A percentile compares a stretch with the other conserved stretches of the same genome.
Conservation (phyloP, 2,329 filamentous ascomycete genomes). For the Arthroderma uncinatum region DNA sequence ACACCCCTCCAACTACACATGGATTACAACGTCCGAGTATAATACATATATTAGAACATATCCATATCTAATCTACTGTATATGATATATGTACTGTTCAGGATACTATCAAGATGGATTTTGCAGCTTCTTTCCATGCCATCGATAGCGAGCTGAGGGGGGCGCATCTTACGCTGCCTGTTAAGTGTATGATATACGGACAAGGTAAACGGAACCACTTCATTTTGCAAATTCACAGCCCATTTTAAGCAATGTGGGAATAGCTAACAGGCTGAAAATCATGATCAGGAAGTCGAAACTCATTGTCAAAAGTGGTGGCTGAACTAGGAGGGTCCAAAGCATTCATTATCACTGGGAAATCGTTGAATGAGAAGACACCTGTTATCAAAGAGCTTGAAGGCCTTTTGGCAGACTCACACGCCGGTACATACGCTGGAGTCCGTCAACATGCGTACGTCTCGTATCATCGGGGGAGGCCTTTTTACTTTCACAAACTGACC, state of each 20-base stretch:
- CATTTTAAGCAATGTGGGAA: background rate
- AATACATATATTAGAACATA: background rate
- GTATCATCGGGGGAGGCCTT: background rate
- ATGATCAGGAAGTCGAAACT: conserved; percentile 9
- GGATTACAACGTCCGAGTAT: background rate
- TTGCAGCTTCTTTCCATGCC: background rate
- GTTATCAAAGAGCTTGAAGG: conserved; percentile 12
- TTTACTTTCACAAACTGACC: background rate
- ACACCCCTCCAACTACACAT: background rate
- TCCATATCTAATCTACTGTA: too few species aligned
- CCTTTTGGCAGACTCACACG: conserved; percentile 7
- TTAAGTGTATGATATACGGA: conserved; percentile 14
- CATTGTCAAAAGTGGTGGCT: conserved; percentile 8
- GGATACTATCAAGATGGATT: background rate
- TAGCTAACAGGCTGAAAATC: background rate
- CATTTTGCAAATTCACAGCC: too few species aligned
- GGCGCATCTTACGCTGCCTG: conserved; percentile 10
- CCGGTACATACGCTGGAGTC: conserved; percentile 12
- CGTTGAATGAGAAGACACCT: conserved; percentile 13
- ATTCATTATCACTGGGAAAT: conserved; percentile 14
- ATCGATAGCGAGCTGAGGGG: conserved; percentile 11
- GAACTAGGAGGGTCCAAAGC: conserved; percentile 13
- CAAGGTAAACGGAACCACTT: conserved; percentile 5
- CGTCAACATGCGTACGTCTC: conserved; percentile 10
- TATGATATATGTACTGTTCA: background rate